Percentiles rank a stretch among this genome's conserved stretches.
Evolutionary conservation across 2,329 filamentous ascomycete genomes (phyloP).

Genomic region (Triangularia setosa): DNA sequence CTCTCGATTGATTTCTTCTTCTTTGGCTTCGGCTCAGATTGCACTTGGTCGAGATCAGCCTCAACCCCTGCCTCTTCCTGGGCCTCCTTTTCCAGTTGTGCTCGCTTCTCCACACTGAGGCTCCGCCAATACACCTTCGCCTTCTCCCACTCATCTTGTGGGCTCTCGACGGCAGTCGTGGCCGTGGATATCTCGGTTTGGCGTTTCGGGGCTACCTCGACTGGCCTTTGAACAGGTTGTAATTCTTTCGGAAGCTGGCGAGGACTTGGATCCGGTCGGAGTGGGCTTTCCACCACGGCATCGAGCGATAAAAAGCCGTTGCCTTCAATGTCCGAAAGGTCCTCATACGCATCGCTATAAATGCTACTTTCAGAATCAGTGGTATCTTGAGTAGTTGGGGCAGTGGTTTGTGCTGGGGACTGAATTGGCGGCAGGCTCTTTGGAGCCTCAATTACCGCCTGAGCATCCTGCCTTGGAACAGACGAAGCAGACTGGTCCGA

Average conservation of each 20-base stretch:
- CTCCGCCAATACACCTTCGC: slow-evolving; percentile 68
- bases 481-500: slow-evolving; percentile 22
- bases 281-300: slow-evolving; percentile 63
- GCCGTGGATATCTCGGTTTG: slow-evolving; percentile 18
- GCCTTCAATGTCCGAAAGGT: slow-evolving; percentile 60
- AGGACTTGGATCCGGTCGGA: slow-evolving; percentile 26
- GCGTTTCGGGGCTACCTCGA: slow-evolving; percentile 22
- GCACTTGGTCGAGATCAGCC: slow-evolving; percentile 39
- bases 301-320: slow-evolving; percentile 70
- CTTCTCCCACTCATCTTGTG: slow-evolving; percentile 58
- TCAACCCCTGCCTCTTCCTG: slow-evolving; percentile 50
- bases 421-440: background rate
- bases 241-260: background rate
- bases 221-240: slow-evolving; percentile 6
- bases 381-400: slow-evolving; percentile 2
- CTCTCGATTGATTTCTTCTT: slow-evolving; percentile 42
- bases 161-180: slow-evolving; percentile 16
- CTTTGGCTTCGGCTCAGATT: slow-evolving; percentile 31
- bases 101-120: slow-evolving; percentile 58
- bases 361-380: slow-evolving; percentile 34
- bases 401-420: background rate
- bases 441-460: background rate
- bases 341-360: slow-evolving; percentile 76
- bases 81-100: slow-evolving; percentile 57
- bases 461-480: background rate